Evolutionary conservation across 1,284 basidiomycete species (phyloP).

Genomic region (Pseudozyma thailandica): DNA sequence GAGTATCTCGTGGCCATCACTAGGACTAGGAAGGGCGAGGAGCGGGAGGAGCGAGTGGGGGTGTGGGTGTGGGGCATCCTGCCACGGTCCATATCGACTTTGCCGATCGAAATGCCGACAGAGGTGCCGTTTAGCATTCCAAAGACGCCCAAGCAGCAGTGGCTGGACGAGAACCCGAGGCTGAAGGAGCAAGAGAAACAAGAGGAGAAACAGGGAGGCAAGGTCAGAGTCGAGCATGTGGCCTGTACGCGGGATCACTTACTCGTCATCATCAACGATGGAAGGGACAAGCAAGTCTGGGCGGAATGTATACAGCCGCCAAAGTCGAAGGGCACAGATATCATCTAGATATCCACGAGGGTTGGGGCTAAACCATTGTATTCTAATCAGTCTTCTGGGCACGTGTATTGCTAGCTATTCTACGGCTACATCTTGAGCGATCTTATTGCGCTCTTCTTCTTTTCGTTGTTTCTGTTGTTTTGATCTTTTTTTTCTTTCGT

Average conservation of each 20-base stretch:
- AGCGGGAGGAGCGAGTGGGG: no score
- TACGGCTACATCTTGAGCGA: background rate
- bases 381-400: no score
- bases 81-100: conserved; percentile 5
- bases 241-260: conserved; percentile 32
- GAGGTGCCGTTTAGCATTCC: conserved; percentile 8
- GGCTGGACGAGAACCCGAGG: conserved; percentile 16
- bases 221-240: conserved; percentile 3
- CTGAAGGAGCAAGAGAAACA: conserved; percentile 1
- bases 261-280: conserved; percentile 25
- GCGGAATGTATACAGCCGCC: conserved; percentile 29
- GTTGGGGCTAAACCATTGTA: background rate
- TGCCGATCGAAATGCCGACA: conserved; percentile 3
- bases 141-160: conserved; percentile 15
- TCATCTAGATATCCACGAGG: background rate
- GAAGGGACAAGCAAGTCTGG: conserved; percentile 11
- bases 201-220: background rate
- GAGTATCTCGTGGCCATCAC: conserved; percentile 39
- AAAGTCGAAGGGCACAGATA: conserved; percentile 10
- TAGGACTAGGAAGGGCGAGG: background rate
- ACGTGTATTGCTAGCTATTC: no score
- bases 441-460: background rate
- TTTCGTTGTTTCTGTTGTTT: no score
- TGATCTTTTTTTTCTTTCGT: no score
- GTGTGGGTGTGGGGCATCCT: conserved; percentile 36